Percentiles rank a stretch among this genome's conserved stretches.
Conservation (phyloP, 192 early-diverging fungal genomes). For the Podochytrium sp. region DNA sequence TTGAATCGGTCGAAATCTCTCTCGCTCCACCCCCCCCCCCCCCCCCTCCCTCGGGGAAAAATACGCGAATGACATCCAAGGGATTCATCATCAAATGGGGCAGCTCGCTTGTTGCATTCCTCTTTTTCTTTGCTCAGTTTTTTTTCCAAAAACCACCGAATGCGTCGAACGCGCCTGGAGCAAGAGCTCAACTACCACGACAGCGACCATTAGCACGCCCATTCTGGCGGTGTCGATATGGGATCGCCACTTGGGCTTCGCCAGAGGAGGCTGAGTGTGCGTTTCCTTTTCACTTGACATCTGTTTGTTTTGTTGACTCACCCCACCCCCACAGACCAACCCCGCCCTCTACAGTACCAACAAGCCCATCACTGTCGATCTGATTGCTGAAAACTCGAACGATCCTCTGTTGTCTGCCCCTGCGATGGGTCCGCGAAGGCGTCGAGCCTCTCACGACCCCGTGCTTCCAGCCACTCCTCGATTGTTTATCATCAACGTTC, state of each 20-base stretch:
- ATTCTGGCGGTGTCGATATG: constrained; percentile 28
- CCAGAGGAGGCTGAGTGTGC: background rate
- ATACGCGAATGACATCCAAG: no score
- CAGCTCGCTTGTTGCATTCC: no score
- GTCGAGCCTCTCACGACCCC: constrained; percentile 54
- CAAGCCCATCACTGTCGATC: background rate
- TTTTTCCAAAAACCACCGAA: no score
- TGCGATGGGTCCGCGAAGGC: background rate
- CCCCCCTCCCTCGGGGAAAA: no score
- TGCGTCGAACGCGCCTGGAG: constrained; percentile 29
- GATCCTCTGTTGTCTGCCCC: background rate
- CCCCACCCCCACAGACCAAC: constrained; percentile 1
- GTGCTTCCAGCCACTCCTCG: constrained; percentile 54
- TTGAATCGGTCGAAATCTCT: no score
- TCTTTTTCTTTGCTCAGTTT: no score
- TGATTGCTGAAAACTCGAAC: constrained; percentile 10
- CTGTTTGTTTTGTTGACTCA: constrained; percentile 2
- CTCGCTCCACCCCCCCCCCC: no score
- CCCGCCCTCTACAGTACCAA: background rate
- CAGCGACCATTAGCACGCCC: constrained; percentile 38
- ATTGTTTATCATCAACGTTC: constrained; percentile 85
- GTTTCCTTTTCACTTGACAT: background rate
- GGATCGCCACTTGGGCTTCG: background rate
- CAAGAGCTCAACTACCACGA: constrained; percentile 46
- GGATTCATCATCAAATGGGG: no score